Evolutionary conservation across 2,329 filamentous ascomycete genomes (phyloP).

Genomic region (Massarina eburnea): DNA sequence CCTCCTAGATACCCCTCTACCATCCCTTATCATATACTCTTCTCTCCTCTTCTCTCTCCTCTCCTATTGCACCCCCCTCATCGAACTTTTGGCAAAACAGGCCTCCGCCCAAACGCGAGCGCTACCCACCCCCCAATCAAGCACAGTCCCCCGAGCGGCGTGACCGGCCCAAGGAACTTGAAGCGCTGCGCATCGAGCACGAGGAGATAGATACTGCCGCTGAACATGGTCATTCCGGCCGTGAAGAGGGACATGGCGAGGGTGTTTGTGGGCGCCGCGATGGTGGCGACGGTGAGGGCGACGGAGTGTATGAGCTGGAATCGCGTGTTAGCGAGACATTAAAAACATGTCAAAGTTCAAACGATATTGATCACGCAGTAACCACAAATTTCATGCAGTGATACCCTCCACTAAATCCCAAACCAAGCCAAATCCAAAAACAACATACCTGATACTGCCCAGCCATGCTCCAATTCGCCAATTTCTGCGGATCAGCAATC

Average conservation of each 20-base stretch:
- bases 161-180: conserved; percentile 63
- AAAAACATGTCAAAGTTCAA: too few relatives aligned
- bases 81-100: conserved; percentile 16
- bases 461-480: conserved; percentile 65
- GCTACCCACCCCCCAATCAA: conserved; percentile 67
- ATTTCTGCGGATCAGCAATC: conserved; percentile 59
- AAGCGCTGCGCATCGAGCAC: conserved; percentile 64
- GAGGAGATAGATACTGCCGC: conserved; percentile 65
- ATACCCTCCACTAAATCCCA: too few relatives aligned
- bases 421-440: too few relatives aligned
- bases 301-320: conserved; percentile 66
- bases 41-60: not conserved
- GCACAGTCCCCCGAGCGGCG: conserved; percentile 64
- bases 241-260: conserved; percentile 62
- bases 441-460: conserved; percentile 65
- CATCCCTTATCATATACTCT: not conserved
- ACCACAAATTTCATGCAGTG: not conserved
- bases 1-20: not conserved
- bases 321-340: conserved; percentile 2
- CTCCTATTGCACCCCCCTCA: not conserved
- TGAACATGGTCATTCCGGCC: conserved; percentile 68
- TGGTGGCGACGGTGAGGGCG: conserved; percentile 59
- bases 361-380: not conserved
- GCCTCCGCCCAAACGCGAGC: conserved; percentile 45
- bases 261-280: conserved; percentile 56